Conservation (phyloP, 2,329 filamentous ascomycete species). For the Hirsutella minnesotensis region DNA sequence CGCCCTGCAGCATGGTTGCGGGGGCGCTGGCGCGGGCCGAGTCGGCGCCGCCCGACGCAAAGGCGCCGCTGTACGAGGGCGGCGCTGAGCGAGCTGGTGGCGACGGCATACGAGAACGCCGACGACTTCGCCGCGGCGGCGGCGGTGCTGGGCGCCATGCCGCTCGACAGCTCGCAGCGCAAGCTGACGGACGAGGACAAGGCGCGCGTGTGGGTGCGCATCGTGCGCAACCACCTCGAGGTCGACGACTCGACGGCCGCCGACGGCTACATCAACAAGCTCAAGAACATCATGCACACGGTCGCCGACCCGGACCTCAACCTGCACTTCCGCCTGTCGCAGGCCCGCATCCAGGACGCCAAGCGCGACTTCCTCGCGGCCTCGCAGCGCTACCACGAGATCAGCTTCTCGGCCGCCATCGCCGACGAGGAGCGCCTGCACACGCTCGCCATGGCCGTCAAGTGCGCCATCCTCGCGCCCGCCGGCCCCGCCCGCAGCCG, state of each 20-base stretch:
- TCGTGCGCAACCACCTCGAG: slow-evolving; percentile 88
- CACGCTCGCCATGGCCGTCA: slow-evolving; percentile 76
- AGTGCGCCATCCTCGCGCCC: slow-evolving; percentile 84
- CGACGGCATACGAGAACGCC: slow-evolving; percentile 68
- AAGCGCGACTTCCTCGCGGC: slow-evolving; percentile 84
- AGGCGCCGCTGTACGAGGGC: slow-evolving; percentile 40
- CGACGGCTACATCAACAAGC: slow-evolving; percentile 81
- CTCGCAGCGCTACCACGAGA: slow-evolving; percentile 75
- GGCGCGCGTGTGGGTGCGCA: slow-evolving; percentile 80
- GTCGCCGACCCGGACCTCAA: slow-evolving; percentile 62
- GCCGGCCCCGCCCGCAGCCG: slow-evolving; percentile 77
- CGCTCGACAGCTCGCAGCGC: slow-evolving; percentile 80
- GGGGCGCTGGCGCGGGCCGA: slow-evolving; percentile 31
- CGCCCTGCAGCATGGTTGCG: slow-evolving; percentile 26
- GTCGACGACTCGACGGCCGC: slow-evolving; percentile 81
- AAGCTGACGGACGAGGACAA: slow-evolving; percentile 73
- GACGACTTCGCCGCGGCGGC: slow-evolving; percentile 76
- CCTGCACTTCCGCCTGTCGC: slow-evolving; percentile 80
- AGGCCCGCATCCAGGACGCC: slow-evolving; percentile 86
- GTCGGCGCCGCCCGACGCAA: slow-evolving; percentile 27
- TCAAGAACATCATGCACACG: slow-evolving; percentile 82
- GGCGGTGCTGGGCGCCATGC: slow-evolving; percentile 67
- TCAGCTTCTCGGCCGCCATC: slow-evolving; percentile 68
- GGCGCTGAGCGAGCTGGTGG: slow-evolving; percentile 66
- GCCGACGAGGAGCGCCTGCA: slow-evolving; percentile 77